These are phyloP conservation scores for Atkinsonella texensis DNA, from an alignment of 2,329 filamentous ascomycete species.

Conservation along the genomic window DNA sequence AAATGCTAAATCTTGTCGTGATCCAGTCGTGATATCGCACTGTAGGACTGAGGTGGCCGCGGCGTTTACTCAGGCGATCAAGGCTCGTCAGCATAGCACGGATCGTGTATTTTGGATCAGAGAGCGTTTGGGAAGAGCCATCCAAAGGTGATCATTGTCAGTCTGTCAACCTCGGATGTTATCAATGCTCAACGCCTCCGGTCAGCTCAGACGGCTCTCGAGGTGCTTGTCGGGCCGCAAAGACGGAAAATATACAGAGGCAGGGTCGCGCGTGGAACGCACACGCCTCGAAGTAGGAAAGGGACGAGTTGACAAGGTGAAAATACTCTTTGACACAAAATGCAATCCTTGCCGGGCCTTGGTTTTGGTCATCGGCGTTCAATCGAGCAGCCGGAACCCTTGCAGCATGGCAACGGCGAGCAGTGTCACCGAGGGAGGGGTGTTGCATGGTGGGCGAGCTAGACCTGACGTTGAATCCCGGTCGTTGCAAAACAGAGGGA, in stretches of 20 bases:
- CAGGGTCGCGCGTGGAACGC: background rate
- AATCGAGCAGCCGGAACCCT: background rate
- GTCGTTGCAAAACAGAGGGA: slow-evolving; percentile 10
- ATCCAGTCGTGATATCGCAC: background rate
- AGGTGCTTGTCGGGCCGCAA: background rate
- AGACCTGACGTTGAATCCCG: slow-evolving; percentile 1
- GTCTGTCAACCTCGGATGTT: too few relatives aligned
- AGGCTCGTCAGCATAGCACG: too few relatives aligned
- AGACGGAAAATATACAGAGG: background rate
- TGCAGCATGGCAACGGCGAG: slow-evolving; percentile 4
- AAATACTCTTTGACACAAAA: background rate
- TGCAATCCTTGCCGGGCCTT: background rate
- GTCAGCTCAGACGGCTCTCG: background rate
- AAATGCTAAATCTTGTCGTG: background rate
- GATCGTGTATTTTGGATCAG: too few relatives aligned
- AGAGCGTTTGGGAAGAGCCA: too few relatives aligned
- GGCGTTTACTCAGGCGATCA: too few relatives aligned
- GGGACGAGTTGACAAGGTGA: background rate
- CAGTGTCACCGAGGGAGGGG: background rate
- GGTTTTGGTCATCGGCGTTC: background rate
- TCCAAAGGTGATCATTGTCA: too few relatives aligned
- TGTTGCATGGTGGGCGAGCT: background rate
- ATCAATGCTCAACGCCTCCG: background rate
- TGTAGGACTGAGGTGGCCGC: too few relatives aligned
- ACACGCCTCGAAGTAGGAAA: background rate